Evolutionary conservation across 116 monocot species (phyloP).

Genomic region (Papilionanthe hybrid): DNA sequence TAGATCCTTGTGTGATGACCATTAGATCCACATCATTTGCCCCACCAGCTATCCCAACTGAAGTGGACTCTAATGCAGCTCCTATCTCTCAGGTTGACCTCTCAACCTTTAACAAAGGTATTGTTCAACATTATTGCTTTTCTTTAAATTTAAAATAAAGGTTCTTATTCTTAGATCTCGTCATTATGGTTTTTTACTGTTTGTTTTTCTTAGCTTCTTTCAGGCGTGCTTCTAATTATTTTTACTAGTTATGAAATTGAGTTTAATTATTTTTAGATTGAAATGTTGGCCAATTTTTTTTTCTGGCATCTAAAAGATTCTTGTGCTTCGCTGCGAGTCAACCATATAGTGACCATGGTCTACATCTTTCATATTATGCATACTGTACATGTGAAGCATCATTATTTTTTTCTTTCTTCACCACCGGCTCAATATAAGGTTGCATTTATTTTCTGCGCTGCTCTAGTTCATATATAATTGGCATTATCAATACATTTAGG

Average conservation of each 20-base stretch:
- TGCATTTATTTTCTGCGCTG: not conserved
- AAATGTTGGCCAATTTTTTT: not conserved
- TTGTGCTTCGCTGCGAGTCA: no score
- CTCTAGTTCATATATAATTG: not conserved
- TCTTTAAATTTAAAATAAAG: not conserved
- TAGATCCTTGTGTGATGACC: slow-evolving; percentile 76
- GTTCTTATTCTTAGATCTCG: not conserved
- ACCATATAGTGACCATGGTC: not conserved
- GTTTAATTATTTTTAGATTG: not conserved
- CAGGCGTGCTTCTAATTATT: not conserved
- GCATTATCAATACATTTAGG: not conserved
- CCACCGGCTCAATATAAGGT: not conserved
- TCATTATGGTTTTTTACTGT: not conserved
- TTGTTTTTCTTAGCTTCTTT: not conserved
- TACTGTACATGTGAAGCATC: not conserved
- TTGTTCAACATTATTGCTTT: not conserved
- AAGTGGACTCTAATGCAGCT: slow-evolving; percentile 37
- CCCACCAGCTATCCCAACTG: slow-evolving; percentile 15
- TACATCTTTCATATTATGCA: not conserved
- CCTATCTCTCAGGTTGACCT: slow-evolving; percentile 86
- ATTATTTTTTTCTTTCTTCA: not conserved
- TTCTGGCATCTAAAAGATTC: not conserved
- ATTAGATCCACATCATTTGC: slow-evolving; percentile 91
- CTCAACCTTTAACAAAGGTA: slow-evolving; percentile 80
- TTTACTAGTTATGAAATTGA: not conserved